Evolutionary conservation across 1,284 basidiomycete species (phyloP).

Genomic region (Sanghuangporus weigelae): DNA sequence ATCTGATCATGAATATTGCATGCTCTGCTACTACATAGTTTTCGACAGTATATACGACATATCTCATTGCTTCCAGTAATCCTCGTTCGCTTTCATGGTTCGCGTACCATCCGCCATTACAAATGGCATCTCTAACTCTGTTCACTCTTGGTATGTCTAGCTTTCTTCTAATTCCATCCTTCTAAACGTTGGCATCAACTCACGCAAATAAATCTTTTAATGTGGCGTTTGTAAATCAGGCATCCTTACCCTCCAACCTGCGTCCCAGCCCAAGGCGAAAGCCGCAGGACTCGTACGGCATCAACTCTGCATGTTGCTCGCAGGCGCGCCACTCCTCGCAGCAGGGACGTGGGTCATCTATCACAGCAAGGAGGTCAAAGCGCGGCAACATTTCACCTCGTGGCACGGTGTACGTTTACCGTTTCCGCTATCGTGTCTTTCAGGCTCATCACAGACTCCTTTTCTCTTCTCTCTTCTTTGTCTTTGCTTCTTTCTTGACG

Average conservation of each 20-base stretch:
- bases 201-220: neutral
- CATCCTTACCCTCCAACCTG: constrained; percentile 72
- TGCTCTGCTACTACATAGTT: neutral
- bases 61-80: constrained; percentile 39
- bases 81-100: constrained; percentile 53
- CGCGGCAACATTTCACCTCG: constrained; percentile 48
- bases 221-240: constrained; percentile 31
- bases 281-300: constrained; percentile 59
- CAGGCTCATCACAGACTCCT: neutral
- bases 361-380: constrained; percentile 46
- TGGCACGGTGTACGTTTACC: constrained; percentile 59
- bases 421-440: neutral
- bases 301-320: constrained; percentile 48
- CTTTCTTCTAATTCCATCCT: neutral
- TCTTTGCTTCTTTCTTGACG: constrained; percentile 7
- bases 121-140: constrained; percentile 46
- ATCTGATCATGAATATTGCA: neutral
- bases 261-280: constrained; percentile 60
- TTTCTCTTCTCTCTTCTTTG: neutral
- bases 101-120: constrained; percentile 57
- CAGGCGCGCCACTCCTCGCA: constrained; percentile 50
- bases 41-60: constrained; percentile 12
- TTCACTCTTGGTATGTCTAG: constrained; percentile 52
- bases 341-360: constrained; percentile 51
- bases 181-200: neutral